Evolutionary conservation across 192 early-diverging fungal genomes (phyloP), one percentile per base, ranked within the genome.

Genomic region (Podila epigama): DNA sequence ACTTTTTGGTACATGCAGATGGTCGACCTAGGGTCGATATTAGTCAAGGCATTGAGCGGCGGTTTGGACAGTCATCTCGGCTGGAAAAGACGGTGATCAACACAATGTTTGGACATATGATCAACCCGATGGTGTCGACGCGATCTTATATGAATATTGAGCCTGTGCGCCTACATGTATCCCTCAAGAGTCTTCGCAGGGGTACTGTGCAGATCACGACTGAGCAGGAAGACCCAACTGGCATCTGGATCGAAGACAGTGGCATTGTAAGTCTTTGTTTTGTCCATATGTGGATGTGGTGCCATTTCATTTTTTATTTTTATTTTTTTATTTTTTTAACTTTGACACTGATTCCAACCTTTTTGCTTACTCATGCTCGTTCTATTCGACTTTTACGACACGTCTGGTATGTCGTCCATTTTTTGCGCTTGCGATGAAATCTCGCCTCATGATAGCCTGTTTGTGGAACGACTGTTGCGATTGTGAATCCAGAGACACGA

Each of bases 81-180:
- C 64, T 96, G 41, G 91, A 89, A 51, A 86, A 89, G 35, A 82
- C 86, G 7, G 85, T 89, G 16, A 84, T 96, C 55, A 91, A 89
- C 48, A 85, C 89, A 13, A 82, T 91, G 40, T 96, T 94, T 75
- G 89, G 92, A 66, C 89, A 92, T 39, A 75, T 84, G 41, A 84
- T 90, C 63, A 96, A 96, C 65, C 89, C 93, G 4, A 90, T 93
- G 79, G 80, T 96, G 60, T 88, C 93, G 7, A 90, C 93, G 0
- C 84, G 93, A 10, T 92, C 89, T 1, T 94, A 96, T 69, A 92
- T 93, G 86, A 86, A 86, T 20, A 84, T 88, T 39, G 87, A 88
- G 36, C 90, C 92, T 36, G 82, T 92, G 35, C 83, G 86, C 9
- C 70, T 96, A 40, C 80, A 85, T 36, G 59, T 95, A 25, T 91